phyloP scores from a whole-genome alignment of 148 eudicot genomes.

The Cornus suecica region DNA sequence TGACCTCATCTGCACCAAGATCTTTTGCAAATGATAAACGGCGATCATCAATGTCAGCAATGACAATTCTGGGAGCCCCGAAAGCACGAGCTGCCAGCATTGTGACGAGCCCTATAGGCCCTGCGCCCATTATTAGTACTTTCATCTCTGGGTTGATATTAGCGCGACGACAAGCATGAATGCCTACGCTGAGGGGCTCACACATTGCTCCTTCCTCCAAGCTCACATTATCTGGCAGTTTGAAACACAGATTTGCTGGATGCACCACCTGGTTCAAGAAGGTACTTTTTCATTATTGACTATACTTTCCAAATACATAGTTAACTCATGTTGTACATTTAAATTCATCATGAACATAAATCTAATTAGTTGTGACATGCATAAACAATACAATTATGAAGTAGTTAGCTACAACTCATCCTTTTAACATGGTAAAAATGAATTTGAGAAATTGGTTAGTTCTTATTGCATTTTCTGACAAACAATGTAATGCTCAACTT shows the following conservation, averaged over 20 bases:
- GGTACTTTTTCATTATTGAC: no score
- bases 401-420: no score
- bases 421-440: no score
- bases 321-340: no score
- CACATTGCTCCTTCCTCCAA: constrained; percentile 66
- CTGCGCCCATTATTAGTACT: constrained; percentile 67
- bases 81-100: constrained; percentile 69
- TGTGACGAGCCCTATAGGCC: constrained; percentile 70
- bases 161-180: constrained; percentile 74
- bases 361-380: no score
- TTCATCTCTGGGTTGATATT: constrained; percentile 47
- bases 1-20: constrained; percentile 53
- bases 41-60: constrained; percentile 54
- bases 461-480: background rate
- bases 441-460: no score
- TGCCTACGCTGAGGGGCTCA: constrained; percentile 69
- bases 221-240: constrained; percentile 40
- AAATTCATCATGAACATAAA: no score
- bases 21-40: constrained; percentile 54
- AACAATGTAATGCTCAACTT: background rate
- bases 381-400: no score
- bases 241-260: constrained; percentile 35
- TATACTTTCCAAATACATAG: no score
- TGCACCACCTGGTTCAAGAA: constrained; percentile 33
- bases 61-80: constrained; percentile 57